These are phyloP conservation scores for Paulownia fortunei DNA, from an alignment of 257 asterid species.

Conservation along the genomic window DNA sequence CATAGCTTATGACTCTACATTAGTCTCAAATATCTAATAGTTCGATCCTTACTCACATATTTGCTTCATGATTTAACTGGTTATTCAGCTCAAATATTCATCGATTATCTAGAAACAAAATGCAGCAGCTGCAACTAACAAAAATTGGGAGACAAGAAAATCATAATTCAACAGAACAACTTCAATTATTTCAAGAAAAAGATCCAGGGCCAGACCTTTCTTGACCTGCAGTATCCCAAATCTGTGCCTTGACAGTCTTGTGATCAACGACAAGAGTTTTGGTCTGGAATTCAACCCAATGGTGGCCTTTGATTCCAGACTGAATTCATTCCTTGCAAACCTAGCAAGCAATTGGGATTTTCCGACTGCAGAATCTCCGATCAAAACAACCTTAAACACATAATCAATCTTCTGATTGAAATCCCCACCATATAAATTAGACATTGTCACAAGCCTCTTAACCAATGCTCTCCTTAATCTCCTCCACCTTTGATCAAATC, in stretches of 20 bases:
- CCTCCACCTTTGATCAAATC: conserved; percentile 23
- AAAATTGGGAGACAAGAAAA: neutral
- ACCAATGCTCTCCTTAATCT: neutral
- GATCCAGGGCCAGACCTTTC: conserved; percentile 51
- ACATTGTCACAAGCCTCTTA: conserved; percentile 41
- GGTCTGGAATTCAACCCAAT: conserved; percentile 85
- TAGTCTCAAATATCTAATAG: neutral
- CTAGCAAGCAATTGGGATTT: conserved; percentile 75
- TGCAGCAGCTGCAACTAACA: neutral
- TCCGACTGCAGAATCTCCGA: conserved; percentile 79
- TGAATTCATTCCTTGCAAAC: conserved; percentile 73
- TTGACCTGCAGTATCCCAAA: conserved; percentile 87
- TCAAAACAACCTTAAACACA: conserved; percentile 70
- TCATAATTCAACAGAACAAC: neutral
- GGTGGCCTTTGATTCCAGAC: conserved; percentile 71
- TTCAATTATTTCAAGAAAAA: neutral
- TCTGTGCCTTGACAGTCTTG: conserved; percentile 74
- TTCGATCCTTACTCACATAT: neutral
- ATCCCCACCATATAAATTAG: conserved; percentile 62
- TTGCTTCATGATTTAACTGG: neutral
- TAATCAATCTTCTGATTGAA: conserved; percentile 71
- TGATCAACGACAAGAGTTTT: conserved; percentile 67
- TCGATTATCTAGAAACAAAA: neutral
- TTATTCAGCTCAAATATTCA: neutral
- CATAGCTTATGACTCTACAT: neutral